These are phyloP conservation scores for Lonicera japonica DNA, from an alignment of 129 eudicot genomes.

Conservation along the genomic window DNA sequence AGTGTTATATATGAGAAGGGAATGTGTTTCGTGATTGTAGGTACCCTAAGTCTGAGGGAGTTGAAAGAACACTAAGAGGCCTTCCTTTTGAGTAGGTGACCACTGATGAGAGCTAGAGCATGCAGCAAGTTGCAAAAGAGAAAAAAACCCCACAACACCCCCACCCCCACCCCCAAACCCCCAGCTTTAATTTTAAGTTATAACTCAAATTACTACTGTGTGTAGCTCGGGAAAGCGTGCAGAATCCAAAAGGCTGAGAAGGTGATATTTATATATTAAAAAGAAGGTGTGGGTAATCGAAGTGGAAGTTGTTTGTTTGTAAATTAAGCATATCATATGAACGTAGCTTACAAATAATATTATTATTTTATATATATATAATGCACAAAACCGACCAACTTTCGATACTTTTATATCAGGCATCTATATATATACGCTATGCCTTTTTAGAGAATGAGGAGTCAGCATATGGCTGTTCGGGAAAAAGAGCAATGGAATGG, in stretches of 20 bases:
- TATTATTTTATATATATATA: neutral
- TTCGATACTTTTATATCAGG: no score
- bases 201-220: neutral
- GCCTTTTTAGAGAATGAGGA: conserved; percentile 15
- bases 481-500: conserved; percentile 1
- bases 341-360: neutral
- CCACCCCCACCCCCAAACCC: no score
- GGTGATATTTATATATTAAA: conserved; percentile 15
- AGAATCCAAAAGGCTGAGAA: conserved; percentile 19
- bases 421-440: neutral
- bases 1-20: neutral
- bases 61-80: neutral
- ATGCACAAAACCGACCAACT: conserved; percentile 23
- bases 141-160: no score
- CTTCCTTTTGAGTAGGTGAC: no score
- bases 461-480: conserved; percentile 13
- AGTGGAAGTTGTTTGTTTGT: conserved; percentile 10
- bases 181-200: no score
- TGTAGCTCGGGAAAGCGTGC: conserved; percentile 8
- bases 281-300: neutral
- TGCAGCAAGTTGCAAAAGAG: conserved; percentile 13
- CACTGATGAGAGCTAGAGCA: neutral
- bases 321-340: conserved; percentile 5
- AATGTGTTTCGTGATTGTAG: conserved; percentile 1
- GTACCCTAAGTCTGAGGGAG: conserved; percentile 4